These are phyloP conservation scores for Arthroderma sp. DNA, from an alignment of 2,329 filamentous ascomycete genomes.

Conservation along the genomic window DNA sequence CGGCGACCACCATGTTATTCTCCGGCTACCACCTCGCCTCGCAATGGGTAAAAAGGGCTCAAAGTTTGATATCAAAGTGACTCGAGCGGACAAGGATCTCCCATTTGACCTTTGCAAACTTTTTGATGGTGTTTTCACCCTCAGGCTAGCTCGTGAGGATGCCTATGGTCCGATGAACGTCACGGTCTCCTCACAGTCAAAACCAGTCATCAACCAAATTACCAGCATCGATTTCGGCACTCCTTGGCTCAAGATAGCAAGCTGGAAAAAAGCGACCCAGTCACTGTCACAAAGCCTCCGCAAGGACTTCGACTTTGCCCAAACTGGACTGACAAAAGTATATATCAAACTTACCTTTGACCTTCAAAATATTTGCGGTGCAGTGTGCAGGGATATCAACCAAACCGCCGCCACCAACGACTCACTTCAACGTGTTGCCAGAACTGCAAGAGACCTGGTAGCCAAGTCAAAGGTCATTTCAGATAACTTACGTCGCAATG, in stretches of 20 bases:
- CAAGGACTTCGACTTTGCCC: conserved; percentile 28
- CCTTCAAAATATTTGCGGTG: conserved; percentile 27
- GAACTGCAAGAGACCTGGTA: background rate
- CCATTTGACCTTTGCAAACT: conserved; percentile 36
- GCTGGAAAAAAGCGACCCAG: conserved; percentile 34
- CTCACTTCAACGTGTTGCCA: background rate
- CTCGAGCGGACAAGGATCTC: conserved; percentile 30
- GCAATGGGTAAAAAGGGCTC: conserved; percentile 31
- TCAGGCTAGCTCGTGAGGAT: conserved; percentile 40
- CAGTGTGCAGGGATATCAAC: background rate
- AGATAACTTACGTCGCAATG: background rate
- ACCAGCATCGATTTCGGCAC: conserved; percentile 34
- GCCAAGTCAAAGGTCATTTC: background rate
- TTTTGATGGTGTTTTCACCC: conserved; percentile 43
- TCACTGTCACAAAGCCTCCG: conserved; percentile 26
- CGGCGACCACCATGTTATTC: conserved; percentile 42
- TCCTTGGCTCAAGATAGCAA: conserved; percentile 37
- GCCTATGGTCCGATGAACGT: conserved; percentile 40
- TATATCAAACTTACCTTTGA: conserved; percentile 30
- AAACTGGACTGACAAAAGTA: conserved; percentile 28
- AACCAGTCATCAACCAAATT: conserved; percentile 25
- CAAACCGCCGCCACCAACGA: background rate
- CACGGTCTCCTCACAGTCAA: conserved; percentile 32
- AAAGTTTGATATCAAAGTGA: conserved; percentile 40
- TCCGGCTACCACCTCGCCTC: conserved; percentile 39